Evolutionary conservation across 768 basidiomycete species (phyloP).

Genomic region (Naganishia vaughanmartiniae): DNA sequence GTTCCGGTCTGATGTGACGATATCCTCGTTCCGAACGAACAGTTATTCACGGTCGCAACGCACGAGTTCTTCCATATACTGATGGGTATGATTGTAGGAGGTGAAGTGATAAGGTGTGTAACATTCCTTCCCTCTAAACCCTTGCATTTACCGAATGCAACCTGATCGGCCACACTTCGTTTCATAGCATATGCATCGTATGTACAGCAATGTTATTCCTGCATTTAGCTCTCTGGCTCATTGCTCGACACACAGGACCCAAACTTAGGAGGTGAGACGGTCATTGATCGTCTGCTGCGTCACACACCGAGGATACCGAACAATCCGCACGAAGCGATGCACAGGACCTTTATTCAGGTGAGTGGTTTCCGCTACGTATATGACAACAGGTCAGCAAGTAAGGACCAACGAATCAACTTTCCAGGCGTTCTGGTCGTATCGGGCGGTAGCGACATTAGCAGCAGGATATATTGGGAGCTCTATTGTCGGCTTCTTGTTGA

Average conservation of each 20-base stretch:
- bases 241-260: conserved; percentile 21
- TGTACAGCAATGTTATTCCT: conserved; percentile 33
- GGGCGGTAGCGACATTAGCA: conserved; percentile 44
- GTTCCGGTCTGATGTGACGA: not conserved
- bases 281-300: conserved; percentile 28
- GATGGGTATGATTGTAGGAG: conserved; percentile 47
- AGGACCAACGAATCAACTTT: not conserved
- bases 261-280: conserved; percentile 32
- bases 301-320: conserved; percentile 22
- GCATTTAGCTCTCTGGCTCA: not conserved
- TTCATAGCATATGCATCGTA: conserved; percentile 38
- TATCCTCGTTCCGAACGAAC: not conserved
- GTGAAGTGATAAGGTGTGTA: conserved; percentile 43
- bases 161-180: not conserved
- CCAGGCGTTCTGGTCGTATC: conserved; percentile 45
- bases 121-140: not conserved
- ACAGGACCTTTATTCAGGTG: conserved; percentile 30
- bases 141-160: not conserved
- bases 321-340: conserved; percentile 32
- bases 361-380: not conserved
- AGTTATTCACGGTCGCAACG: conserved; percentile 47
- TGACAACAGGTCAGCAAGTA: not conserved
- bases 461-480: conserved; percentile 49
- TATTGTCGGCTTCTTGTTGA: conserved; percentile 46
- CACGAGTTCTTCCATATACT: conserved; percentile 49